Conservation (phyloP, 495 filamentous ascomycete genomes). For the Penicillium soppii region DNA sequence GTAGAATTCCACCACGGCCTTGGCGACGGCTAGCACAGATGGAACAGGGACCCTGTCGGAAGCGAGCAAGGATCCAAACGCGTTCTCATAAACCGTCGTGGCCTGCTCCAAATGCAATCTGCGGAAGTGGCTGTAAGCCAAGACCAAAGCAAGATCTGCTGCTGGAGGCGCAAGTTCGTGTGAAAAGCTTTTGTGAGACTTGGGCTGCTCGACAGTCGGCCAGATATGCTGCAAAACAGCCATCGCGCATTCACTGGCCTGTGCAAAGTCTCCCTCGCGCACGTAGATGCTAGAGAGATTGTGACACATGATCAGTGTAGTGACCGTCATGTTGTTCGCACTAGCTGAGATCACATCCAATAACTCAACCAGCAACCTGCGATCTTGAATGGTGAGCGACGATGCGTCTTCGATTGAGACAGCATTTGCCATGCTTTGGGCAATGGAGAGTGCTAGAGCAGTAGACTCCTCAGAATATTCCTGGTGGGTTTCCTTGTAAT, state of each 20-base stretch:
- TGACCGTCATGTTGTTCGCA: slow-evolving; percentile 19
- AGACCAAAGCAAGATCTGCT: slow-evolving; percentile 34
- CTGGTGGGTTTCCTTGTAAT: slow-evolving; percentile 34
- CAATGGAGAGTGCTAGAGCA: slow-evolving; percentile 30
- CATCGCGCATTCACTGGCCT: slow-evolving; percentile 31
- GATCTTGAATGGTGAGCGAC: slow-evolving; percentile 28
- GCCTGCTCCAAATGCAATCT: slow-evolving; percentile 34
- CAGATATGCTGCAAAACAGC: slow-evolving; percentile 40
- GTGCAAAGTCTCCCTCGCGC: slow-evolving; percentile 34
- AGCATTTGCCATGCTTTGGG: slow-evolving; percentile 27
- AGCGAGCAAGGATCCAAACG: slow-evolving; percentile 35
- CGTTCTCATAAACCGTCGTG: slow-evolving; percentile 37
- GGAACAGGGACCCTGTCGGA: slow-evolving; percentile 38
- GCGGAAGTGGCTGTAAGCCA: slow-evolving; percentile 41
- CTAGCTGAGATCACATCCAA: slow-evolving; percentile 38
- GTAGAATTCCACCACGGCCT: slow-evolving; percentile 45
- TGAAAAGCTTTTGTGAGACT: slow-evolving; percentile 32
- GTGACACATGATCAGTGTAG: slow-evolving; percentile 36
- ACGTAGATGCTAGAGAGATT: slow-evolving; percentile 37
- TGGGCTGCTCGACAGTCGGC: slow-evolving; percentile 34
- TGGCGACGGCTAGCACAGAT: slow-evolving; percentile 36
- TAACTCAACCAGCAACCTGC: slow-evolving; percentile 35
- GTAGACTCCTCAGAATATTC: slow-evolving; percentile 33
- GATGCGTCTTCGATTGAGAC: slow-evolving; percentile 22
- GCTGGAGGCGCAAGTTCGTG: slow-evolving; percentile 33